These are phyloP conservation scores for Phialophora expanda DNA, from an alignment of 2,329 filamentous ascomycete species.

Conservation along the genomic window DNA sequence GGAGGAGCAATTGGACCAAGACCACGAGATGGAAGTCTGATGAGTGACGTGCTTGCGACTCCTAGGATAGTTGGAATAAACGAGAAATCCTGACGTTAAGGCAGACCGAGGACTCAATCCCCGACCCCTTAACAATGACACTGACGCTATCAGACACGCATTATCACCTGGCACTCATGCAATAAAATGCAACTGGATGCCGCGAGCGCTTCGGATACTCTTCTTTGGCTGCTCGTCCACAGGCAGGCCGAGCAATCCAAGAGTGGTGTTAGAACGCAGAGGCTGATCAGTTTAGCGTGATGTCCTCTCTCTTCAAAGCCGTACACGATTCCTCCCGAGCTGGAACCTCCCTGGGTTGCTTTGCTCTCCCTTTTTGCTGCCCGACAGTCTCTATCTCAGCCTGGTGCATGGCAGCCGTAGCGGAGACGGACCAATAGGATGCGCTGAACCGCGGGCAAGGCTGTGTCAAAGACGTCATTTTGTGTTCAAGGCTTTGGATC, in stretches of 20 bases:
- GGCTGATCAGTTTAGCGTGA: neutral
- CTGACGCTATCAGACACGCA: too few species aligned
- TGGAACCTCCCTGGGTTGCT: too few species aligned
- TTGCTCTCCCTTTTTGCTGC: too few species aligned
- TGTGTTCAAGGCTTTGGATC: neutral
- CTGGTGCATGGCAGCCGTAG: neutral
- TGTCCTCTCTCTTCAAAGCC: too few species aligned
- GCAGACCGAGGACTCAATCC: too few species aligned
- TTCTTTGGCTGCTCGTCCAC: too few species aligned
- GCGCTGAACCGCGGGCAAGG: neutral
- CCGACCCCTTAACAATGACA: too few species aligned
- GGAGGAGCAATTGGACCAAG: conserved; percentile 11
- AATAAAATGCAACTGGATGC: too few species aligned
- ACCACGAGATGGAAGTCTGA: conserved; percentile 26
- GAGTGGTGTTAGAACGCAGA: neutral
- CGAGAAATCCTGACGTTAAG: neutral
- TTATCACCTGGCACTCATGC: too few species aligned
- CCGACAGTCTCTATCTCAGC: neutral
- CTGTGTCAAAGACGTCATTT: conserved; percentile 4
- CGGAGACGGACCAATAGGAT: conserved; percentile 5
- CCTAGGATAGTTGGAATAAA: neutral
- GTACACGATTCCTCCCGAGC: too few species aligned
- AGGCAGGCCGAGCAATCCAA: too few species aligned
- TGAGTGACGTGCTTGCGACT: neutral
- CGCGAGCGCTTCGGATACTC: too few species aligned